Conservation (phyloP, 2,329 filamentous ascomycete genomes). For the Didymella glomerata region DNA sequence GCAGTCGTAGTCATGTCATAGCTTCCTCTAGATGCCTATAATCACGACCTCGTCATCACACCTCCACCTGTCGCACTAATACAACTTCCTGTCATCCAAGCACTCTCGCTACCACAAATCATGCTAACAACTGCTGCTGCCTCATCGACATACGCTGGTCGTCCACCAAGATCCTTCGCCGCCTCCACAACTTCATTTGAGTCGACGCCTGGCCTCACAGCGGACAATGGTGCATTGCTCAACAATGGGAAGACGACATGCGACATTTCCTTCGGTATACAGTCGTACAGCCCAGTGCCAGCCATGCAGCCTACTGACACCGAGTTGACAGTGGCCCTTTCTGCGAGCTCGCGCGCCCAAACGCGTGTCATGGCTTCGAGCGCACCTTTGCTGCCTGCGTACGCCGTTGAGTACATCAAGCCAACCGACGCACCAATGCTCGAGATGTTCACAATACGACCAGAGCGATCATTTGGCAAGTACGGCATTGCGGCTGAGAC, state of each 20-base stretch:
- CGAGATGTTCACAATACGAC: not conserved
- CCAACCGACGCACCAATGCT: not conserved
- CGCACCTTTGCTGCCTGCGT: slow-evolving; percentile 3
- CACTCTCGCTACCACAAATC: not conserved
- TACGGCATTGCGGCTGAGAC: not conserved
- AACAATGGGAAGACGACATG: not conserved
- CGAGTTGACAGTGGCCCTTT: not conserved
- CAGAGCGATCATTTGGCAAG: not conserved
- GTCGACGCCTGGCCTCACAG: not conserved
- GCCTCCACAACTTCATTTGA: not conserved
- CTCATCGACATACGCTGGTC: slow-evolving; percentile 1
- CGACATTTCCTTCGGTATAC: not conserved
- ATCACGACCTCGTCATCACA: slow-evolving; percentile 1
- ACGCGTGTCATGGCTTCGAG: slow-evolving; percentile 5
- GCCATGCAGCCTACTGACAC: not conserved
- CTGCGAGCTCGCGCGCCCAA: not conserved
- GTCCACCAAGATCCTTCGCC: not conserved
- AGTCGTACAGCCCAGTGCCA: not conserved
- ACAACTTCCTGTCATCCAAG: not conserved
- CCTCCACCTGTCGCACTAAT: not conserved
- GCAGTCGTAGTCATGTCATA: not conserved
- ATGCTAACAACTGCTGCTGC: not conserved
- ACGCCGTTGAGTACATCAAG: slow-evolving; percentile 1
- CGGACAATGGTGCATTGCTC: not conserved
- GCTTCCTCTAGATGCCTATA: not conserved